Evolutionary conservation across 805 yeast genomes (phyloP).

Genomic region (Wickerhamiella lipophila): DNA sequence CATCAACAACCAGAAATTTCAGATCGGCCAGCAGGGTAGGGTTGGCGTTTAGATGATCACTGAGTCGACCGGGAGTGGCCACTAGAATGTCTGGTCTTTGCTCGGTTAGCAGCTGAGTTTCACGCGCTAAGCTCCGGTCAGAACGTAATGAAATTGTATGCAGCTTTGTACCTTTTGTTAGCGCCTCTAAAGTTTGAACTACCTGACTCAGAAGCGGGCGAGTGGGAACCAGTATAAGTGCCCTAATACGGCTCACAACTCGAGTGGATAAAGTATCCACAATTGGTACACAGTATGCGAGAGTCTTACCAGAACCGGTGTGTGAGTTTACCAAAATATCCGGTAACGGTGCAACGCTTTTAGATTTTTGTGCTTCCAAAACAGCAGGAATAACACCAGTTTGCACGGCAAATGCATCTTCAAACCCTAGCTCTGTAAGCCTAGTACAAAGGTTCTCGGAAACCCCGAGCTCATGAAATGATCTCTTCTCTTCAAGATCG

Average conservation of each 20-base stretch:
- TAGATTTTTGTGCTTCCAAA: conserved; percentile 31
- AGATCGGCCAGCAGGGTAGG: conserved; percentile 48
- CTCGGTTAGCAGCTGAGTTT: conserved; percentile 36
- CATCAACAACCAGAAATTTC: conserved; percentile 67
- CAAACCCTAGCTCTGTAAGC: conserved; percentile 36
- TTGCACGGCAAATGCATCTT: conserved; percentile 66
- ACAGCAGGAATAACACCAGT: conserved; percentile 48
- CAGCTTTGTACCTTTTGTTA: conserved; percentile 57
- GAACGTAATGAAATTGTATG: conserved; percentile 45
- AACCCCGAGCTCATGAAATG: conserved; percentile 40
- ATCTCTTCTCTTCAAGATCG: conserved; percentile 34
- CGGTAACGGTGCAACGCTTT: conserved; percentile 26
- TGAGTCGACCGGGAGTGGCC: conserved; percentile 75
- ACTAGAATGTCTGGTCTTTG: conserved; percentile 29
- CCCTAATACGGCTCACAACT: conserved; percentile 58
- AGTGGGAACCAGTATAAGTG: conserved; percentile 79
- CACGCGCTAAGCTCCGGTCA: conserved; percentile 49
- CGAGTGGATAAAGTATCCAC: conserved; percentile 49
- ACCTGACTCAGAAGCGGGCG: conserved; percentile 80
- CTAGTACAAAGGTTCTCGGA: conserved; percentile 36
- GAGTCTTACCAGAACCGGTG: conserved; percentile 92
- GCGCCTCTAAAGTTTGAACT: conserved; percentile 42
- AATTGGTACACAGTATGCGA: conserved; percentile 78
- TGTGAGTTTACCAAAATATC: conserved; percentile 84
- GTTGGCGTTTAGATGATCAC: conserved; percentile 38